Percentiles rank a stretch among this genome's conserved stretches.
phyloP scores from a whole-genome alignment of 2,329 filamentous ascomycete genomes.

The Hypoxylon sp. region DNA sequence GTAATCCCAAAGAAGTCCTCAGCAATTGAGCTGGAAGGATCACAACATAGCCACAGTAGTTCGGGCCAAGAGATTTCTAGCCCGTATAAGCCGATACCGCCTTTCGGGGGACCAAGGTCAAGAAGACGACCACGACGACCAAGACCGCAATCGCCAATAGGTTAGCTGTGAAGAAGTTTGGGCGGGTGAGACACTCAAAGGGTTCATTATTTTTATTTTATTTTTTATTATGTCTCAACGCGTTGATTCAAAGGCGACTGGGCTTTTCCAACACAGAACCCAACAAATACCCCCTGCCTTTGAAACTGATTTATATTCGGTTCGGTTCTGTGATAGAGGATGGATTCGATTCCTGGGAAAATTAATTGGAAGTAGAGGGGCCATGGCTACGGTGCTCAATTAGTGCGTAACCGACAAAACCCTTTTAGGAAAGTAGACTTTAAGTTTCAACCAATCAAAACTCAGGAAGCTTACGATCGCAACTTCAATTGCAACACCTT shows the following conservation, averaged over 20 bases:
- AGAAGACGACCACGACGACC: constrained; percentile 36
- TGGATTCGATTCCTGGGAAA: background rate
- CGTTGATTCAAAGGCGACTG: background rate
- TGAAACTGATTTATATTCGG: background rate
- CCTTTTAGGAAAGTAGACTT: too few species aligned
- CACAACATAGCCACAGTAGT: constrained; percentile 2
- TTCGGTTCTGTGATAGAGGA: background rate
- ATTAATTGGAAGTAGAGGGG: background rate
- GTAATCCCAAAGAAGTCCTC: constrained; percentile 3
- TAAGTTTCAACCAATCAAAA: too few species aligned
- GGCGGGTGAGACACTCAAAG: background rate
- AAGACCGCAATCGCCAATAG: constrained; percentile 22
- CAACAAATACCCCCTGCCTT: background rate
- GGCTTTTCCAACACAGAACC: background rate
- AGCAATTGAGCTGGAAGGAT: constrained; percentile 2
- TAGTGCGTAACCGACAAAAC: too few species aligned
- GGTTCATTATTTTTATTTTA: background rate
- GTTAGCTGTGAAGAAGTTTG: constrained; percentile 10
- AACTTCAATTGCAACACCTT: too few species aligned
- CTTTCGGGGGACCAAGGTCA: constrained; percentile 26
- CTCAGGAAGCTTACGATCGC: too few species aligned
- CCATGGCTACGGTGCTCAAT: too few species aligned
- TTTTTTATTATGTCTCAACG: too few species aligned
- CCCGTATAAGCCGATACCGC: constrained; percentile 23
- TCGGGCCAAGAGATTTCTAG: constrained; percentile 9